Conservation (phyloP, 164 flowering plant species). For the Cinnamomum micranthum region DNA sequence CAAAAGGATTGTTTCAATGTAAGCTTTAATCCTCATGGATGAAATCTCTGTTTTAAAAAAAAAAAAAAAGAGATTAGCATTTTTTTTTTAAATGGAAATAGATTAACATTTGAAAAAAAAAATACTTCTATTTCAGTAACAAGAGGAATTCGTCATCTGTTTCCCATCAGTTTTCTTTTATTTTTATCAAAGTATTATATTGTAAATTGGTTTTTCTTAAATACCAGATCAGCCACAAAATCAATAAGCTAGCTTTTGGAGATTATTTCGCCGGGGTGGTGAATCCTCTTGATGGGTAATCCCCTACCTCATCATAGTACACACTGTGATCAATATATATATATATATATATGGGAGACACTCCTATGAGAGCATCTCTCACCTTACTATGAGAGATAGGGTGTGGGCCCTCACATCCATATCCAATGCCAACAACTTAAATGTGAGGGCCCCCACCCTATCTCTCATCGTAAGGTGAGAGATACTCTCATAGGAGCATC, state of each 20-base stretch:
- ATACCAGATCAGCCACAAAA: slow-evolving; percentile 63
- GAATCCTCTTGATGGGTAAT: slow-evolving; percentile 80
- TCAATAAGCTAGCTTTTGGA: slow-evolving; percentile 61
- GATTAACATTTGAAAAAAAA: too few relatives aligned
- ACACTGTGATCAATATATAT: neutral
- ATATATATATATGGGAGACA: too few relatives aligned
- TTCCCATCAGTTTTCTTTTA: too few relatives aligned
- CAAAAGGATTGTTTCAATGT: slow-evolving; percentile 53
- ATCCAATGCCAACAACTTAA: too few relatives aligned
- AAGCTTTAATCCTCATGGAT: slow-evolving; percentile 12
- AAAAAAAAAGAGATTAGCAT: neutral
- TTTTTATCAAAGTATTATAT: too few relatives aligned
- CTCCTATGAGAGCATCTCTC: too few relatives aligned
- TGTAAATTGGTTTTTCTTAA: neutral
- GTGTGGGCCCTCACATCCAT: too few relatives aligned
- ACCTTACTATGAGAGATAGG: too few relatives aligned
- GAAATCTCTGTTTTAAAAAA: neutral
- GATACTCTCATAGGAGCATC: too few relatives aligned
- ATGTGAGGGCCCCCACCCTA: too few relatives aligned
- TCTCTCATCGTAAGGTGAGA: too few relatives aligned
- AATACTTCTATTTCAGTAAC: neutral
- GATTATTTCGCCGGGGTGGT: slow-evolving; percentile 60
- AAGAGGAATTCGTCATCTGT: neutral
- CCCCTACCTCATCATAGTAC: neutral
- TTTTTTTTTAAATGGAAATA: too few relatives aligned